Evolutionary conservation across 805 yeast species (phyloP).

Genomic region (Saccharomycopsis amapae): DNA sequence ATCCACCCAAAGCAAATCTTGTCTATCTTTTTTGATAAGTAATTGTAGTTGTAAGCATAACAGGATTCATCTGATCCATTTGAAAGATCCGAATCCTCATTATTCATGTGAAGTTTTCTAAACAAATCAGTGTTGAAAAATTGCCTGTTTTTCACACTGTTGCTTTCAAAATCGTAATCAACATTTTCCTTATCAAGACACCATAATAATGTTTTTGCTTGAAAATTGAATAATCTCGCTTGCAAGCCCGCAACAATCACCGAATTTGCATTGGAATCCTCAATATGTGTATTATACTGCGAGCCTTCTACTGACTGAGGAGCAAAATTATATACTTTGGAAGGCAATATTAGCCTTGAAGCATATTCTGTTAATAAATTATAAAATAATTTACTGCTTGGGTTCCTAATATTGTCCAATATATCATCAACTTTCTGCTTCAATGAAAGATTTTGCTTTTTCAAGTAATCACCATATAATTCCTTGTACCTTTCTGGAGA

Average conservation of each 20-base stretch:
- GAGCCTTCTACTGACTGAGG: background rate
- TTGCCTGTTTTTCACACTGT: constrained; percentile 24
- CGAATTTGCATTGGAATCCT: background rate
- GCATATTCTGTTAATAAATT: constrained; percentile 19
- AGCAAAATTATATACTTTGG: background rate
- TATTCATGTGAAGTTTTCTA: constrained; percentile 4
- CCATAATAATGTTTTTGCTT: constrained; percentile 51
- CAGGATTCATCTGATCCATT: constrained; percentile 24
- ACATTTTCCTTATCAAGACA: constrained; percentile 45
- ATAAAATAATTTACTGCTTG: constrained; percentile 18
- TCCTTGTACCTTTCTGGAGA: background rate
- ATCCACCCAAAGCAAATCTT: constrained; percentile 50
- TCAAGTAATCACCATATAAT: background rate
- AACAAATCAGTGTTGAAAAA: constrained; percentile 22
- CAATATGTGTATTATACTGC: no score
- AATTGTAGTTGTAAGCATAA: constrained; percentile 29
- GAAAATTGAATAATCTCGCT: constrained; percentile 42
- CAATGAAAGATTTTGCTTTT: background rate
- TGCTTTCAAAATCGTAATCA: constrained; percentile 27
- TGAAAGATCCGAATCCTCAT: background rate
- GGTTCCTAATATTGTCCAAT: constrained; percentile 13
- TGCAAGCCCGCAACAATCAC: constrained; percentile 31
- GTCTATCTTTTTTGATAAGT: constrained; percentile 25
- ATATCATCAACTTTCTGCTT: background rate
- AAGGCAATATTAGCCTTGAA: constrained; percentile 7